Conservation (phyloP, 352 stramenopile genomes). For the Globisporangium uncinulatum region DNA sequence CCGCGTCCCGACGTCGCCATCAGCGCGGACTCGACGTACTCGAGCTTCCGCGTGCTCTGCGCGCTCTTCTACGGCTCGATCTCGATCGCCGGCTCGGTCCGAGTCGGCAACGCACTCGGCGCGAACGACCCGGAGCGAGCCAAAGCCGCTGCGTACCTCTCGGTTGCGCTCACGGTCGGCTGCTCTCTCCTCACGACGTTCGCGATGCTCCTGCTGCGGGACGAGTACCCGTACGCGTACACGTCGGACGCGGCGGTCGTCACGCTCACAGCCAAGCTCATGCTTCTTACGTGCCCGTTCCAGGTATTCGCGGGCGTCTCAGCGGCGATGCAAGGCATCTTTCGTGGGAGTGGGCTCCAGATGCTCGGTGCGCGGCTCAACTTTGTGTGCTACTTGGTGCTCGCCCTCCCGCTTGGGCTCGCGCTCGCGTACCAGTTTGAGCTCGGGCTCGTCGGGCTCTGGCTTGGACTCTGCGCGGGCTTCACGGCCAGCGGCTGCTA, state of each 20-base stretch:
- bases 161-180: constrained; percentile 33
- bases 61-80: constrained; percentile 70
- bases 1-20: constrained; percentile 73
- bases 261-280: constrained; percentile 43
- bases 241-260: constrained; percentile 52
- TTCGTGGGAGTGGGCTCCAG: constrained; percentile 78
- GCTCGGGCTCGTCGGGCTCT: constrained; percentile 70
- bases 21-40: constrained; percentile 78
- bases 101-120: constrained; percentile 82
- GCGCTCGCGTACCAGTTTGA: constrained; percentile 60
- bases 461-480: constrained; percentile 66
- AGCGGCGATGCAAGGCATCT: constrained; percentile 62
- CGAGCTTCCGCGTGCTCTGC: constrained; percentile 64
- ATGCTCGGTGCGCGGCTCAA: constrained; percentile 78
- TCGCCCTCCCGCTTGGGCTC: constrained; percentile 77
- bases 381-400: constrained; percentile 78
- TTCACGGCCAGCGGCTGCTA: constrained; percentile 65
- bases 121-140: constrained; percentile 73
- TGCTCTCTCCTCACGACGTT: constrained; percentile 44
- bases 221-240: constrained; percentile 57
- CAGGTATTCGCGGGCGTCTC: constrained; percentile 83
- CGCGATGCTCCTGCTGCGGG: constrained; percentile 48
- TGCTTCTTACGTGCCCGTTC: constrained; percentile 66
- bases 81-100: constrained; percentile 65
- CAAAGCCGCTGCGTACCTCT: constrained; percentile 60